Conservation (phyloP, 306 rosid species). For the Castanospermum australe region DNA sequence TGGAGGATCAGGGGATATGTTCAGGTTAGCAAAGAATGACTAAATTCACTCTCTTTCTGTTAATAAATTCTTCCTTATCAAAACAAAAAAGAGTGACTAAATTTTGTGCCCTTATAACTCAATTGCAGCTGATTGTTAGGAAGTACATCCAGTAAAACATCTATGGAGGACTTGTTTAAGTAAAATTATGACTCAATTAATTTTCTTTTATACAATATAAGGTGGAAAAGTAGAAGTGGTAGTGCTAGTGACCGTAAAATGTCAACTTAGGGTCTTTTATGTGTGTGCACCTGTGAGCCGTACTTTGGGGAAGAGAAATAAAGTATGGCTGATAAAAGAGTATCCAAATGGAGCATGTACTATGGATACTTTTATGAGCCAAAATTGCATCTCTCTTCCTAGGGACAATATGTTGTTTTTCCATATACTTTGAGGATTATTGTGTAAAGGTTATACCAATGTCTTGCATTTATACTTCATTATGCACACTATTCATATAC, state of each 20-base stretch:
- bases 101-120: slow-evolving; percentile 14
- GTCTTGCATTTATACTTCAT: slow-evolving; percentile 2
- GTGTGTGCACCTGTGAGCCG: neutral
- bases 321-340: neutral
- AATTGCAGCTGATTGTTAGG: neutral
- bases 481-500: neutral
- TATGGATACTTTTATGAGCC: neutral
- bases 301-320: slow-evolving; percentile 2
- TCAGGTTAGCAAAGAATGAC: slow-evolving; percentile 59
- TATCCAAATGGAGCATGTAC: neutral
- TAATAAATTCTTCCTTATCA: neutral
- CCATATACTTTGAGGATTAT: neutral
- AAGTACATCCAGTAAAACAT: neutral
- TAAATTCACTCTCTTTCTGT: neutral
- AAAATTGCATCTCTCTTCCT: slow-evolving; percentile 2
- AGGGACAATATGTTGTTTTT: neutral
- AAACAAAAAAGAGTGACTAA: neutral
- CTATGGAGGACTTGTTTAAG: neutral
- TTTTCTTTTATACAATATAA: neutral
- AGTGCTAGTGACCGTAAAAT: neutral
- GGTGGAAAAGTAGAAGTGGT: neutral
- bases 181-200: neutral
- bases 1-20: slow-evolving; percentile 54
- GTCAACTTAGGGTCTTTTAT: slow-evolving; percentile 5
- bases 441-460: slow-evolving; percentile 2